Evolutionary conservation across 1,284 basidiomycete species (phyloP), one percentile per base, ranked within the genome.

Genomic region (Pseudozyma tsukubaensis): DNA sequence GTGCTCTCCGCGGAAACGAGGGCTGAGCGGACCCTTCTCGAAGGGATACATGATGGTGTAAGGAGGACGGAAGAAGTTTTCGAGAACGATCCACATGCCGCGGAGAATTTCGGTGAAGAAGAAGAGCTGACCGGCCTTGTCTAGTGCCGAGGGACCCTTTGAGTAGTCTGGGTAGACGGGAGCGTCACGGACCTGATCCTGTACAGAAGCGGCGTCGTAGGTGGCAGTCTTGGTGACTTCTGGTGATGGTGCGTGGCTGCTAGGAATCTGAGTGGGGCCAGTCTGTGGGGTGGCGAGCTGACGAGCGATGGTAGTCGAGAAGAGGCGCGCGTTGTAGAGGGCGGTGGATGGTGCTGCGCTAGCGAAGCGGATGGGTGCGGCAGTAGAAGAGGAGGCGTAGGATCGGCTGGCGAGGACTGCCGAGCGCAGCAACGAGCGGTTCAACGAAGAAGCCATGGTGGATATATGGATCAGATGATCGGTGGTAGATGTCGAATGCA

Each of bases 51-150:
- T 97, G 88, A 99, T 99, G 45, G 96, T 99, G 87, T 98, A 99
- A 36, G 96, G 96, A 48, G 93, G 93, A 52, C 94, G 90, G 89
- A 96, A 97, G 87, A 97, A 94, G 85, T 98, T 93, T 86, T 98
- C 97, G 75, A 98, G 82, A n/a, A 98, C 94, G 85, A 99, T 92
- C 94, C 95, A 97, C 93, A 98, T 96, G 81, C 96, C 95, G 88
- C 96, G 89, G 77, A 96, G 87, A 80, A 99, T 97, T 87, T 99
- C 97, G 67, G 96, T 98, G 86, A 99, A 94, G 89, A 99, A 98
- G 89, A 99, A 98, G 53, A 97, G 85, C 85, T 96, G 92, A 49
- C 92, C 91, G 43, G 96, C 95, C 87, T 99, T 99, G 88, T 98
- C 94, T 21, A 83, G 57, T 19, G 83, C 81, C 18, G 78, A 79